These are phyloP conservation scores for Exophiala spinifera DNA, from an alignment of 2,329 filamentous ascomycete species.

Conservation along the genomic window DNA sequence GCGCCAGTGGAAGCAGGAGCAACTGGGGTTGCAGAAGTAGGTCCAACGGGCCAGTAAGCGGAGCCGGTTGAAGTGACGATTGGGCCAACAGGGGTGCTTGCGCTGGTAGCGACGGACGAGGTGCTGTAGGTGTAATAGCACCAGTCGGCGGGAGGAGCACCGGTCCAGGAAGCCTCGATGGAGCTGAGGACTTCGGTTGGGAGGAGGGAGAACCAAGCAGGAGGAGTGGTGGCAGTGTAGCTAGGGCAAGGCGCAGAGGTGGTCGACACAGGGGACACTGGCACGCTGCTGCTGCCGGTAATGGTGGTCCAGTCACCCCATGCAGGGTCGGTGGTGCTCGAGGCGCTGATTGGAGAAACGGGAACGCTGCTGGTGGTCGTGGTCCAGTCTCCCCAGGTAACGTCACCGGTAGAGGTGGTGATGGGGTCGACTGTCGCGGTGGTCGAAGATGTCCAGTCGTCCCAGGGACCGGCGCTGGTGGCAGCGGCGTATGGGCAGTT, in stretches of 20 bases:
- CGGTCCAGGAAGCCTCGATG: conserved; percentile 16
- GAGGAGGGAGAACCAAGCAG: conserved; percentile 21
- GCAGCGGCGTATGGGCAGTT: conserved; percentile 47
- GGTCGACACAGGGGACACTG: conserved; percentile 13
- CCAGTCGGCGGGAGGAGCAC: conserved; percentile 19
- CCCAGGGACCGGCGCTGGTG: conserved; percentile 4
- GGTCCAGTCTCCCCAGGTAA: conserved; percentile 2
- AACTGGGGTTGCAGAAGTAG: conserved; percentile 1
- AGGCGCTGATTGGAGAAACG: conserved; percentile 7
- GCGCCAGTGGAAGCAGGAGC: conserved; percentile 17
- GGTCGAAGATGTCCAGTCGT: conserved; percentile 6
- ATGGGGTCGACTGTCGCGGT: conserved; percentile 10
- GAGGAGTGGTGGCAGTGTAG: conserved; percentile 19
- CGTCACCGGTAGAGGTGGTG: neutral
- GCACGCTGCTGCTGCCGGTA: conserved; percentile 9
- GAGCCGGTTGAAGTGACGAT: conserved; percentile 4
- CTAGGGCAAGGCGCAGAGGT: conserved; percentile 6
- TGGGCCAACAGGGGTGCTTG: conserved; percentile 11
- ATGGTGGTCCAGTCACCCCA: conserved; percentile 8
- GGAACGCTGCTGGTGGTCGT: conserved; percentile 9
- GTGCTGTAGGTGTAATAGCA: conserved; percentile 22
- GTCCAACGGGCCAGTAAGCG: conserved; percentile 3
- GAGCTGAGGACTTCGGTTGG: conserved; percentile 17
- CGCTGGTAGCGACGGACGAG: conserved; percentile 4
- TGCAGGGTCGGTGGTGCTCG: neutral